Percentiles rank a stretch among this genome's conserved stretches.
These are phyloP conservation scores for Allium cepa DNA, from an alignment of 106 monocot genomes.

Conservation along the genomic window DNA sequence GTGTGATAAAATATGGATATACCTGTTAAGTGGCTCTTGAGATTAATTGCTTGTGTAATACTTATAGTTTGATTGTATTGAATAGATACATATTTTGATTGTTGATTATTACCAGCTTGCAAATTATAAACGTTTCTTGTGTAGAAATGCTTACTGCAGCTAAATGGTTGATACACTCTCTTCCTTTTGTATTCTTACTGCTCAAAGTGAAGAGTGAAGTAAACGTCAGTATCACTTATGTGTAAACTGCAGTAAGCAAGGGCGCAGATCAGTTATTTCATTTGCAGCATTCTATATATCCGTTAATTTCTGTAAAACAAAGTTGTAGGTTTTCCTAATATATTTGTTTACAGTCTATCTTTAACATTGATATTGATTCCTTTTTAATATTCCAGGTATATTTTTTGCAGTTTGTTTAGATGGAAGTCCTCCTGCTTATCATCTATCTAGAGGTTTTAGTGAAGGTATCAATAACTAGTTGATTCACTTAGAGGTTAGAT, in stretches of 20 bases:
- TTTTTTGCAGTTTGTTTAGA: constrained; percentile 63
- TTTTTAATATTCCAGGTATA: background rate
- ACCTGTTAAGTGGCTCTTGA: no score
- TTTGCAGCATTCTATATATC: no score
- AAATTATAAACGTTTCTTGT: no score
- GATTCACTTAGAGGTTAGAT: constrained; percentile 45
- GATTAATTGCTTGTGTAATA: no score
- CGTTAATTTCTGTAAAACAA: background rate
- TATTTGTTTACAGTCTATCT: background rate
- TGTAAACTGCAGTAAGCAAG: constrained; percentile 25
- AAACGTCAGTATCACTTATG: constrained; percentile 27
- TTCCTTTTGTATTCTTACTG: constrained; percentile 14
- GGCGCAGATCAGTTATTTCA: constrained; percentile 27
- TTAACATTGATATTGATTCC: background rate
- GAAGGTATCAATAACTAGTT: constrained; percentile 52
- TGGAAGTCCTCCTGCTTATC: constrained; percentile 74
- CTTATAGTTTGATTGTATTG: no score
- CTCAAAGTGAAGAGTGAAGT: constrained; percentile 5
- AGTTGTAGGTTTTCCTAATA: background rate
- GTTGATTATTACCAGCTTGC: no score
- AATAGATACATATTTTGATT: no score
- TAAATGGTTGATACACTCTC: constrained; percentile 6
- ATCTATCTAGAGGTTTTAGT: constrained; percentile 51
- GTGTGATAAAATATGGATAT: no score
- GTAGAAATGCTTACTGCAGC: no score